Base-by-base conservation (phyloP, 139 green algal genomes). In the Volvox africanus region DNA sequence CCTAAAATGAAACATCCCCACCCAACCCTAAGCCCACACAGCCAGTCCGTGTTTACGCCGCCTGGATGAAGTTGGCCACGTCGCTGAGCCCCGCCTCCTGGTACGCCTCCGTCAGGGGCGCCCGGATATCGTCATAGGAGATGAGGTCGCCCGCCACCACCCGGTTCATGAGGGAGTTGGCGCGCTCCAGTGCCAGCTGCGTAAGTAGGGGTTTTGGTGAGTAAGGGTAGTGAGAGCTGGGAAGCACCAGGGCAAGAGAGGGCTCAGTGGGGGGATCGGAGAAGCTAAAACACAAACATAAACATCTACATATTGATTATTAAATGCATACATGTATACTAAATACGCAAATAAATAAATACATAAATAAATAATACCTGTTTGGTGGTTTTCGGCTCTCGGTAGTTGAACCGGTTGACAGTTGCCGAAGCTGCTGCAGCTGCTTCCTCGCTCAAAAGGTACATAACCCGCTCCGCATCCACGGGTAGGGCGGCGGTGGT, bases 21-120 rank as follows among this genome's bases (percentile, higher is more conserved):
- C 44, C 44, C 5, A 55, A 55, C 44, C 44, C 44, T 14, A 55
- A 55, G 9, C 44, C 44, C 44, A 55, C 44, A 55, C 44, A 55
- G 9, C 44, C 44, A 5, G 44, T 55, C 44, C 44, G 44, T 9
- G 5, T 5, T 9, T 55, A 55, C 44, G 85, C 85, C 13, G 85
- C 85, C 35, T 68, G 68, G 89, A 96, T 96, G 88, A 96, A 96
- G 93, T 95, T 94, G 30, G 94, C 93, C 2, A 94, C 92, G 76
- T 95, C 93, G 12, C 18, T 89, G 18, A 95, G 87, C 21, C 94
- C 94, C 35, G 94, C 94, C 80, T 92, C 79, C 33, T 2, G 14
- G 87, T 96, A 96, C 0, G 87, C 86, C 28, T 90, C 93, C 22
- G 93, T 92, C 50, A 96, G 91, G 62, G 89, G 69, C n/a, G 88